Base-by-base conservation (phyloP, 1,284 basidiomycete genomes). In the Pseudozyma hubeiensis region DNA sequence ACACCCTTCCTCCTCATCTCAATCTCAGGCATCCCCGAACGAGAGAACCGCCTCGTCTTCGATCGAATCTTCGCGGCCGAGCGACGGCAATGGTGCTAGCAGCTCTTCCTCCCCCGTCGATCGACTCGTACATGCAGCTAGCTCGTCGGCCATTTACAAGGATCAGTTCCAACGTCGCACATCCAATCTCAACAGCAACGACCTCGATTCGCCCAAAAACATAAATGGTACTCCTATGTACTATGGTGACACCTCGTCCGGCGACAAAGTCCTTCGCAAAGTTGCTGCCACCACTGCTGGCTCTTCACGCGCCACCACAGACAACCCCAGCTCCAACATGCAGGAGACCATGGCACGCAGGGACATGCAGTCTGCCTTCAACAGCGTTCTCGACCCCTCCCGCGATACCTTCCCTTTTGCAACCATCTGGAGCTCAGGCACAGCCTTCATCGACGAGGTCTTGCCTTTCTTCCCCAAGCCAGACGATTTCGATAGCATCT, bases 361-460 rank as follows among this genome's bases (percentile, higher is more conserved):
- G 39, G 67, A 75, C 29, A 46, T 75, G 49, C 72, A 60, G 49
- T 55, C 57, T 16, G 72, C 72, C 7, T 65, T 75, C 63, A 67
- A 63, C 60, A 58, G 59, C 44, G 53, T 75, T 4, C 67, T 75
- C 19, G 59, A 70, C 33, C 59, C 63, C 7, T 69, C 67, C 30
- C 59, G 59, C 33, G 67, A 71, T n/a, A 64, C 67, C 4, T 75
- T 70, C 19, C 72, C 72, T 11, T 75, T 75, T 43, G 57, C 56
- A 14, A 75, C 72, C 16, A 75, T 70, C 53, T 75, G 72, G 72
- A 52, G 51, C 45, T 71, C 68, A 8, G 68, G 68, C n/a, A 65
- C 62, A 3, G 68, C 60, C 2, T 74, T 74, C 41, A 62, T 68
- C 66, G 65, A 74, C 8, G 66, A 74, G 34, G 56, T 74, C 5